Evolutionary conservation across 1,284 basidiomycete species (phyloP), one percentile per base, ranked within the genome.

Genomic region (Fereydounia khargensis): DNA sequence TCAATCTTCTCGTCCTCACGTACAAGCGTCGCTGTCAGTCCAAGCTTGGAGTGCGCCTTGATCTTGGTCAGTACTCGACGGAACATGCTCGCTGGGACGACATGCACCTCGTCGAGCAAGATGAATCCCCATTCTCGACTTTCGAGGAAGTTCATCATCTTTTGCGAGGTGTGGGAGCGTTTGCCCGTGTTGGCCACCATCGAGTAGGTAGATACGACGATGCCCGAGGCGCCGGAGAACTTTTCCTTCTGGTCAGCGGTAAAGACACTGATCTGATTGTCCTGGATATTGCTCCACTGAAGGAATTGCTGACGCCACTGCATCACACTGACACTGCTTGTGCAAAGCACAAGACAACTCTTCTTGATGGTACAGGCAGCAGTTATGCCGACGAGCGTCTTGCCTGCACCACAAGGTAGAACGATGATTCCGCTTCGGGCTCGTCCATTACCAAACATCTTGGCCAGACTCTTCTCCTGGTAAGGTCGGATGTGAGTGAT

Each of bases 291-390:
- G 53, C 65, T 68, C 73, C 73, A 75, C 52, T 74, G 68, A 36
- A 74, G 35, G 43, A 75, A 75, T 39, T 75, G 67, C 49, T 72
- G 71, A 23, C 62, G 42, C 73, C 73, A 75, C 45, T 75, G 73
- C 71, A 73, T 73, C 23, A 75, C 73, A 33, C 65, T 69, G 32
- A 75, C 73, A 46, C 66, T 70, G 50, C 70, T 71, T n/a, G 71
- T 75, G 78, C 94, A 97, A 35, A 98, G 80, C 21, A 98, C 91
- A n/a, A 99, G 82, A 70, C 91, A 94, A 23, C 91, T 95, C 80
- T 99, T 99, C 80, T 96, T 96, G 79, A 98, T 95, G 16, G 95
- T 98, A 73, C 92, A 97, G 10, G 95, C 95, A 3, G 95, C 95
- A 0, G 95, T 98, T 70, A 99, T 97, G 14, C 95, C 95, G 6